These are phyloP conservation scores for Bruguiera parviflora DNA, from an alignment of 345 rosid species.

Conservation along the genomic window DNA sequence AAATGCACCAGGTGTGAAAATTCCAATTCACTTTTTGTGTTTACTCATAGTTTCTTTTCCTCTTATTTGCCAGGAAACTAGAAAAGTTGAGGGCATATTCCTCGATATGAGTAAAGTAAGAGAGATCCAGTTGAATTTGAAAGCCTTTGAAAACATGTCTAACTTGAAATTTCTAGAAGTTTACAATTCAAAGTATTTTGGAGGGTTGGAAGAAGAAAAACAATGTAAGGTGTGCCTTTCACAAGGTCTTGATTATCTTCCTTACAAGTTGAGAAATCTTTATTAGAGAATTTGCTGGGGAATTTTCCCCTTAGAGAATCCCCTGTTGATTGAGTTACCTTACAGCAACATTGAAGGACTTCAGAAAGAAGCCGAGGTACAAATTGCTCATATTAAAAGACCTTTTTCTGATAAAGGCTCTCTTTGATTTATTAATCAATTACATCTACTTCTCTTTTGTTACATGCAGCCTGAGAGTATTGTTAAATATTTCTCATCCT, in stretches of 20 bases:
- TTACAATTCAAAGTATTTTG: not conserved
- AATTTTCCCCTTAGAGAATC: not conserved
- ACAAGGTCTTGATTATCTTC: not conserved
- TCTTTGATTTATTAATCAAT: too few species aligned
- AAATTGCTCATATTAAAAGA: too few species aligned
- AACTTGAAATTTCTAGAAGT: not conserved
- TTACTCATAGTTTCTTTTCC: not conserved
- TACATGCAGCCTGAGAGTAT: too few species aligned
- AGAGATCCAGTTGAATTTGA: too few species aligned
- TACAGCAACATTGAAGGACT: too few species aligned
- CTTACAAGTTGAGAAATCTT: slow-evolving; percentile 3
- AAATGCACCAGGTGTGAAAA: not conserved
- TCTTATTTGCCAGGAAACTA: not conserved
- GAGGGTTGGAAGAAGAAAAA: not conserved
- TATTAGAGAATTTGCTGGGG: slow-evolving; percentile 1
- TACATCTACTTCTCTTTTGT: too few species aligned
- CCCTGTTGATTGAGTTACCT: too few species aligned
- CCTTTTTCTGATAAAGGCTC: too few species aligned
- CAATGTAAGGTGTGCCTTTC: not conserved
- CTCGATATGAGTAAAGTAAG: not conserved
- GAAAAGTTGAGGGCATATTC: not conserved
- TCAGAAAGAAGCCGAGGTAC: too few species aligned
- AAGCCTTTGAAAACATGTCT: not conserved
- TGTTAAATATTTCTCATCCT: too few species aligned
- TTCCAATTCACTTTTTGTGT: not conserved